Conservation (phyloP, 2,329 filamentous ascomycete species). For the Rugonectria rugulosa region DNA sequence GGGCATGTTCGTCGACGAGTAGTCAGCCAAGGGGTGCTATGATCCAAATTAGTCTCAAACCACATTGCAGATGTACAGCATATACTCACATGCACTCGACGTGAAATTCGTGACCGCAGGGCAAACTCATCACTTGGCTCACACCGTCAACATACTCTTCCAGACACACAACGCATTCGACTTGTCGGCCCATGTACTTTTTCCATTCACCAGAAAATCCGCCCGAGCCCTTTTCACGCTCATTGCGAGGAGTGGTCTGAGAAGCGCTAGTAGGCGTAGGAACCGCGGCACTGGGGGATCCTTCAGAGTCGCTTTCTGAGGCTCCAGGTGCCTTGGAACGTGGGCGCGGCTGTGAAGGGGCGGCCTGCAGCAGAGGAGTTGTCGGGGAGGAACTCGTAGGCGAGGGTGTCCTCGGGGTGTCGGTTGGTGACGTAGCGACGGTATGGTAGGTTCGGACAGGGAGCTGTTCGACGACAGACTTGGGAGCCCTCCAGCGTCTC, state of each 20-base stretch:
- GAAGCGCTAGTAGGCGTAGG: conserved; percentile 46
- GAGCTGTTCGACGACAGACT: conserved; percentile 92
- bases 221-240: conserved; percentile 58
- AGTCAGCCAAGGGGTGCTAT: conserved; percentile 93
- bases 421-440: conserved; percentile 66
- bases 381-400: conserved; percentile 73
- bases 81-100: conserved; percentile 93
- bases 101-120: conserved; percentile 98
- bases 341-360: conserved; percentile 62
- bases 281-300: conserved; percentile 52
- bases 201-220: conserved; percentile 63
- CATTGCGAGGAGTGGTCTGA: conserved; percentile 41
- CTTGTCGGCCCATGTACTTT: conserved; percentile 72
- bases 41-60: conserved; percentile 31
- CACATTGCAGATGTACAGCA: background rate
- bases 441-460: conserved; percentile 96
- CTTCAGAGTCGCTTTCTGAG: conserved; percentile 57
- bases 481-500: conserved; percentile 94
- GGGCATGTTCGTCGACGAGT: conserved; percentile 96
- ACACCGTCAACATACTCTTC: conserved; percentile 97
- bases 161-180: conserved; percentile 94
- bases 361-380: conserved; percentile 78
- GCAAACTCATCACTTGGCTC: conserved; percentile 94
- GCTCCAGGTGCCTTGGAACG: conserved; percentile 71
- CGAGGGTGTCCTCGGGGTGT: conserved; percentile 66